These are phyloP conservation scores for Vitis riparia DNA, from an alignment of 164 flowering plant species.

Conservation along the genomic window DNA sequence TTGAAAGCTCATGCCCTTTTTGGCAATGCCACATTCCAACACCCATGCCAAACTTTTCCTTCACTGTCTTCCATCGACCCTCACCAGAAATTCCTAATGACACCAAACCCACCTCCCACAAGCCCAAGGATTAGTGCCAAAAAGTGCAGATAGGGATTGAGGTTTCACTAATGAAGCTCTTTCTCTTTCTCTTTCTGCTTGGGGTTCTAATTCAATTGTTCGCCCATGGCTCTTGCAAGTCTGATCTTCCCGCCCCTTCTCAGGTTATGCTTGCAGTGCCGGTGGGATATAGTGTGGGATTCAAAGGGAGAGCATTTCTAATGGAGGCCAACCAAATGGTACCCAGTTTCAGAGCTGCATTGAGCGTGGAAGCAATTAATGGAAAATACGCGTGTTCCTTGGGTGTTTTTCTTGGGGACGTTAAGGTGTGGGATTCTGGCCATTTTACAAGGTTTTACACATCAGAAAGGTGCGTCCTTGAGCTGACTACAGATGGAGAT, in stretches of 20 bases:
- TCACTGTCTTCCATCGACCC: conserved; percentile 2
- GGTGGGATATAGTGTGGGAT: conserved; percentile 33
- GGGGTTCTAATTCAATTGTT: conserved; percentile 20
- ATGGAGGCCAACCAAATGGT: conserved; percentile 38
- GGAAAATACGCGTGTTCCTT: conserved; percentile 59
- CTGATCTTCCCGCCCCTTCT: conserved; percentile 43
- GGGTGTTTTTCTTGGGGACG: conserved; percentile 67
- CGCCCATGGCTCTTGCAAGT: conserved; percentile 21
- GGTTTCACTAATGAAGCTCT: conserved; percentile 23
- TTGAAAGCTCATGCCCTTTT: conserved; percentile 12
- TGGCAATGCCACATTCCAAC: background rate
- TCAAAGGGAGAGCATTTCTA: conserved; percentile 63
- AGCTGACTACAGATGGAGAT: conserved; percentile 59
- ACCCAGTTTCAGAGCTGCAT: conserved; percentile 56
- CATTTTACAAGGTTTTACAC: conserved; percentile 56
- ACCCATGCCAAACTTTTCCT: background rate
- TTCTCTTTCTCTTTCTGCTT: background rate
- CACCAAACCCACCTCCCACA: conserved; percentile 3
- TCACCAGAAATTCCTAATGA: background rate
- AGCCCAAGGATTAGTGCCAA: background rate
- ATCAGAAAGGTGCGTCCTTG: conserved; percentile 48
- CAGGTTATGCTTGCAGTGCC: conserved; percentile 54
- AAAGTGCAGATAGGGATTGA: background rate
- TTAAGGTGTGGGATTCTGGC: conserved; percentile 78
- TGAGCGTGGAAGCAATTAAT: conserved; percentile 55